Evolutionary conservation across 2,329 filamentous ascomycete species (phyloP), one percentile per base, ranked within the genome.

Genomic region (Penicillium sp.): DNA sequence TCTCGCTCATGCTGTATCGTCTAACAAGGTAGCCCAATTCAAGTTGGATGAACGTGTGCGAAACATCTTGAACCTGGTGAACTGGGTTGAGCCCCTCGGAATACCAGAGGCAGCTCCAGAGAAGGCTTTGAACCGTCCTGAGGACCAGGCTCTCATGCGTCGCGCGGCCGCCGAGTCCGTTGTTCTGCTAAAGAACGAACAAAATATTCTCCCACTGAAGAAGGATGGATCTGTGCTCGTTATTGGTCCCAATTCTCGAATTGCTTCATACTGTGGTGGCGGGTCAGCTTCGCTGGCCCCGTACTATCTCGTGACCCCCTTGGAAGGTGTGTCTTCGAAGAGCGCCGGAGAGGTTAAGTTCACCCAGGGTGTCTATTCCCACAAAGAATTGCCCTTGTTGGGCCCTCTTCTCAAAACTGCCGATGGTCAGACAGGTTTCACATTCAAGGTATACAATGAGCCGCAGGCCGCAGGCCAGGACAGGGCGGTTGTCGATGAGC

Each of bases 161-260:
- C 79, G 81, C 50, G 79, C 89, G 21, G 87, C 87, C 16, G 82
- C 85, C 4, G 87, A 91, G 67, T 85, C 85, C 3, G 85, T 90
- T 8, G 88, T 91, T 1, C 77, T 92, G 11, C 75, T 92, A 45
- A 91, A 91, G 74, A 92, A 92, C 60, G 81, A 90, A 11, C 80
- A 81, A 33, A 77, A 76, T 13, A 69, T 87, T 0, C 76, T 92
- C 1, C 89, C 89, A 0, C 67, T 84, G 48, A 71, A 74, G 34
- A 77, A 75, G 43, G 69, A 71, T 21, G 74, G 78, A 53, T 73
- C 78, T 0, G 71, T 81, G 11, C 76, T 81, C 10, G 75, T 84
- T 16, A 83, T 85, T 53, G 83, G 81, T 3, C 81, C 81, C 11
- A 83, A 84, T 53, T 74, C 81, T 10, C 80, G 78, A 46, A 70